Conservation (phyloP, 768 basidiomycete genomes). For the Amanita subjunquillea region DNA sequence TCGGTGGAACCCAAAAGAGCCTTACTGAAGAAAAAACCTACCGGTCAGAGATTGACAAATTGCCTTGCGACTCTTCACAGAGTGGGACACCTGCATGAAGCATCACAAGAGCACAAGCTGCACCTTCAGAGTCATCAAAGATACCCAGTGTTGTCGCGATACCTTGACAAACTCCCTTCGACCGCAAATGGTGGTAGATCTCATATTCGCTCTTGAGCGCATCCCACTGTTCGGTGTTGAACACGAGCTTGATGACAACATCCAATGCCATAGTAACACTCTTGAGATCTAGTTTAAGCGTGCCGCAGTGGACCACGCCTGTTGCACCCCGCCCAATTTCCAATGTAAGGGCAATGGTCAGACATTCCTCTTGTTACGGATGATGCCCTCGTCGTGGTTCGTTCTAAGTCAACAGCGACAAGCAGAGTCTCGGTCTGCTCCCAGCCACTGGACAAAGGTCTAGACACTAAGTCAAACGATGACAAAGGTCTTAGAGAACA, state of each 20-base stretch:
- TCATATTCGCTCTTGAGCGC: conserved; percentile 11
- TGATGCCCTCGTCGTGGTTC: too few species aligned
- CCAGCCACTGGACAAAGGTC: too few species aligned
- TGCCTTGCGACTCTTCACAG: background rate
- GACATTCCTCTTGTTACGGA: conserved; percentile 11
- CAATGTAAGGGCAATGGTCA: conserved; percentile 9
- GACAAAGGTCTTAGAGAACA: too few species aligned
- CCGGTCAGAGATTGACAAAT: conserved; percentile 8
- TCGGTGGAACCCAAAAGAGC: conserved; percentile 2
- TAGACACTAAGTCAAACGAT: too few species aligned
- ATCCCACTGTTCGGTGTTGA: conserved; percentile 9
- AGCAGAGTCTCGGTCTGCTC: too few species aligned
- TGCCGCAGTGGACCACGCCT: conserved; percentile 11
- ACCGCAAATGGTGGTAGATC: conserved; percentile 9
- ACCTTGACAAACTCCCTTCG: conserved; percentile 9
- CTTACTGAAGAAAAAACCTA: conserved; percentile 5
- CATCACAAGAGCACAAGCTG: conserved; percentile 10
- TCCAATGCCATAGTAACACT: conserved; percentile 7
- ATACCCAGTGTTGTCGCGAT: conserved; percentile 9
- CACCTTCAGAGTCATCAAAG: conserved; percentile 11
- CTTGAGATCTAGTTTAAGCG: conserved; percentile 8
- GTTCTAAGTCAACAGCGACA: too few species aligned
- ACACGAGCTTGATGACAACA: conserved; percentile 11
- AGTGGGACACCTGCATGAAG: conserved; percentile 7
- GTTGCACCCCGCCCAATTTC: conserved; percentile 13